phyloP scores from a whole-genome alignment of 257 asterid species.

The Handroanthus guayacan region DNA sequence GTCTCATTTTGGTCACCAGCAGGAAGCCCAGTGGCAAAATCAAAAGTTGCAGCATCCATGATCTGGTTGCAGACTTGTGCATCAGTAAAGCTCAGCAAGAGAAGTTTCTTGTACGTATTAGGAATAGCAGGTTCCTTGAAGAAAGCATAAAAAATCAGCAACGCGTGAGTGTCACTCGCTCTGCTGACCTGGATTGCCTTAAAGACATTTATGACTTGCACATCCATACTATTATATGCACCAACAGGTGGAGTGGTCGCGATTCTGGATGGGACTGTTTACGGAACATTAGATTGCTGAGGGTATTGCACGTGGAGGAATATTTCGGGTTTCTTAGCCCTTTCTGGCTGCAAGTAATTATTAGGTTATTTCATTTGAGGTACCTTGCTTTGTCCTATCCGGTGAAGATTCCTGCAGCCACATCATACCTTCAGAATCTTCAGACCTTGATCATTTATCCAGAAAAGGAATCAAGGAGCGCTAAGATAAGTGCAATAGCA shows the following conservation, averaged over 20 bases:
- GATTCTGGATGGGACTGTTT: background rate
- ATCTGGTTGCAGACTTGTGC: background rate
- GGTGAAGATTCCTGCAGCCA: background rate
- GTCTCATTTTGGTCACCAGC: background rate
- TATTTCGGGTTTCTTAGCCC: no score
- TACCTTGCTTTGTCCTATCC: background rate
- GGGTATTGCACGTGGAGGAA: background rate
- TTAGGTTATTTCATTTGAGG: background rate
- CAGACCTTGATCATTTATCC: background rate
- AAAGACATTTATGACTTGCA: background rate
- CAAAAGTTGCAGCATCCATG: constrained; percentile 1
- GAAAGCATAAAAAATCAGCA: background rate
- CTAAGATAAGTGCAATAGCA: background rate
- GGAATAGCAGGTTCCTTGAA: background rate
- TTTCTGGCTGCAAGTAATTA: background rate
- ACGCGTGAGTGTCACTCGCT: background rate
- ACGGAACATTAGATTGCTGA: background rate
- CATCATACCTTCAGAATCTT: background rate
- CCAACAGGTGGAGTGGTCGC: background rate
- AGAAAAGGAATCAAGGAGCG: background rate
- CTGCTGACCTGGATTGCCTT: background rate
- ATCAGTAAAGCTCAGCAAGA: background rate
- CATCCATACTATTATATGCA: background rate
- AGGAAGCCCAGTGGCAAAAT: background rate
- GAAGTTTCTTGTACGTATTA: background rate